phyloP scores from a whole-genome alignment of 768 basidiomycete species.

The Kwoniella europaea region DNA sequence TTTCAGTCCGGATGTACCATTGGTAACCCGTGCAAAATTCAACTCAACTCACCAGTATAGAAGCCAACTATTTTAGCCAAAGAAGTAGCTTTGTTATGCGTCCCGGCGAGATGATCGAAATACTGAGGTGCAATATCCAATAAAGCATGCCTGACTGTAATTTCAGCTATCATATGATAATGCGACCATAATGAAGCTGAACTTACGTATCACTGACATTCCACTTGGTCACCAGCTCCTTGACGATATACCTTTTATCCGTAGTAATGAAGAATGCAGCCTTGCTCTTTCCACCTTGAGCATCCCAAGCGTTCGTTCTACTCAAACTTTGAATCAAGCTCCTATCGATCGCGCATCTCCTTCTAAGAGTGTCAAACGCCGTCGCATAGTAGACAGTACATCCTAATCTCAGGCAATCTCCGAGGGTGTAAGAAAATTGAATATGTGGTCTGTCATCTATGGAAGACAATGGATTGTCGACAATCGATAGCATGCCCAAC shows the following conservation, averaged over 20 bases:
- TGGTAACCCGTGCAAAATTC: background rate
- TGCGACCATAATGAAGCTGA: background rate
- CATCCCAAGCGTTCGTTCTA: slow-evolving; percentile 70
- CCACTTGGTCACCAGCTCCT: slow-evolving; percentile 84
- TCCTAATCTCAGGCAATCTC: slow-evolving; percentile 74
- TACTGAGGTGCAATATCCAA: slow-evolving; percentile 78
- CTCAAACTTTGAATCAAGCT: slow-evolving; percentile 68
- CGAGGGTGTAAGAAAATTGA: slow-evolving; percentile 79
- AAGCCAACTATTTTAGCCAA: slow-evolving; percentile 81
- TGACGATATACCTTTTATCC: slow-evolving; percentile 80
- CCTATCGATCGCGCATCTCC: slow-evolving; percentile 71
- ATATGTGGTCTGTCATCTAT: slow-evolving; percentile 79
- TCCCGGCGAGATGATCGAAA: slow-evolving; percentile 76
- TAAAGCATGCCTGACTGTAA: slow-evolving; percentile 68
- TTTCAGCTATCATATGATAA: slow-evolving; percentile 8
- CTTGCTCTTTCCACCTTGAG: slow-evolving; percentile 76
- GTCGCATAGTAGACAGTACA: slow-evolving; percentile 83
- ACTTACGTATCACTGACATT: slow-evolving; percentile 81
- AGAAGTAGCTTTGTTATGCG: slow-evolving; percentile 69
- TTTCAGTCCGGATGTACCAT: too few relatives aligned
- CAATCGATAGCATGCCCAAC: slow-evolving; percentile 21
- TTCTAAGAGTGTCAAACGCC: slow-evolving; percentile 73
- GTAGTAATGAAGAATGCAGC: slow-evolving; percentile 80
- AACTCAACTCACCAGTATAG: slow-evolving; percentile 63
- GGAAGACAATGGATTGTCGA: slow-evolving; percentile 36